These are phyloP conservation scores for Leccinum aurantiacum DNA, from an alignment of 768 basidiomycete genomes.

Conservation along the genomic window DNA sequence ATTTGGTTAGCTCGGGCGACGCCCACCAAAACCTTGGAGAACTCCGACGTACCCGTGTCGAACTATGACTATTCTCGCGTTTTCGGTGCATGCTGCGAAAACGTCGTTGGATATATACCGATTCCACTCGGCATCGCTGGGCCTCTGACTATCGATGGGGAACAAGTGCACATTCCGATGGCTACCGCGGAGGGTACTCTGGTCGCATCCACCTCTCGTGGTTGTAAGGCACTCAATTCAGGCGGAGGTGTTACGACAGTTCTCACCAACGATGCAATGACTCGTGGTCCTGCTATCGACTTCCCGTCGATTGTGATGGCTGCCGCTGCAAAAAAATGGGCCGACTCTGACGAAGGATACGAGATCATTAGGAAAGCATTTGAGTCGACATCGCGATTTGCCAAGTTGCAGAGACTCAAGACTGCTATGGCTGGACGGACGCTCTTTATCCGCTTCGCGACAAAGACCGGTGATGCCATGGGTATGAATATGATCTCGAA, in stretches of 20 bases:
- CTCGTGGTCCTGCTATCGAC: slow-evolving; percentile 94
- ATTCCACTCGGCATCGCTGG: slow-evolving; percentile 90
- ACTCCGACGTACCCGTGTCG: slow-evolving; percentile 78
- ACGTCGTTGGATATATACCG: slow-evolving; percentile 97
- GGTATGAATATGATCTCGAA: slow-evolving; percentile 99
- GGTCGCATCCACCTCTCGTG: slow-evolving; percentile 95
- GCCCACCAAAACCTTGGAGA: slow-evolving; percentile 77
- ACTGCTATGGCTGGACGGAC: slow-evolving; percentile 91
- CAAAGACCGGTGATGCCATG: slow-evolving; percentile 97
- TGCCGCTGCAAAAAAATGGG: slow-evolving; percentile 84
- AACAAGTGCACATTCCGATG: slow-evolving; percentile 90
- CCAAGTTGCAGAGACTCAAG: slow-evolving; percentile 81
- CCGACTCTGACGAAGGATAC: slow-evolving; percentile 81
- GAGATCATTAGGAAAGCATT: slow-evolving; percentile 78
- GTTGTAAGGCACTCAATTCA: slow-evolving; percentile 96
- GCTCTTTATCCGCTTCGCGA: slow-evolving; percentile 90
- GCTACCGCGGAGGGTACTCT: slow-evolving; percentile 98
- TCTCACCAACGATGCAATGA: slow-evolving; percentile 94
- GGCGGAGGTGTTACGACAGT: slow-evolving; percentile 61
- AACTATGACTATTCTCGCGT: slow-evolving; percentile 94
- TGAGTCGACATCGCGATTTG: slow-evolving; percentile 93
- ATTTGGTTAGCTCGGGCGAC: slow-evolving; percentile 72
- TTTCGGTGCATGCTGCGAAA: slow-evolving; percentile 97
- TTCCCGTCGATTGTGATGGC: slow-evolving; percentile 82
- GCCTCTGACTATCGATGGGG: slow-evolving; percentile 88